Evolutionary conservation across 345 rosid species (phyloP).

Genomic region (Cardamine chenopodiifolia): DNA sequence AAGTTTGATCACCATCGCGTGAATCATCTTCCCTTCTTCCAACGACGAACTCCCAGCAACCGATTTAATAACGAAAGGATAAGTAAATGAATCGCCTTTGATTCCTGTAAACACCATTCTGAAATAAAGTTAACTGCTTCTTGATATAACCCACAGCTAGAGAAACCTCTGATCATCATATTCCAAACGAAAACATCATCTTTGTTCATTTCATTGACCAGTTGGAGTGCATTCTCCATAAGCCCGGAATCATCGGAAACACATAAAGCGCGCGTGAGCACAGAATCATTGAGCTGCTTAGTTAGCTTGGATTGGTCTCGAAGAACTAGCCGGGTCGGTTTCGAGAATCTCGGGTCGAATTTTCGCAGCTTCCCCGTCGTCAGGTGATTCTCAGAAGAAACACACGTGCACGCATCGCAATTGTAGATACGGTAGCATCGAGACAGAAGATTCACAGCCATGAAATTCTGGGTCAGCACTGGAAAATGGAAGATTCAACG

Average conservation of each 20-base stretch:
- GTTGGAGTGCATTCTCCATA: slow-evolving; percentile 54
- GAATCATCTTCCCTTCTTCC: slow-evolving; percentile 57
- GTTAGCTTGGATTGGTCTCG: background rate
- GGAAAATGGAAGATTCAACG: background rate
- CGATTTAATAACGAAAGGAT: slow-evolving; percentile 73
- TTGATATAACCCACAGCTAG: slow-evolving; percentile 47
- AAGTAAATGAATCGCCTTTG: slow-evolving; percentile 57
- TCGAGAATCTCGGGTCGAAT: slow-evolving; percentile 33
- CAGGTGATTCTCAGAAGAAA: slow-evolving; percentile 35
- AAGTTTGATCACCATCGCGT: slow-evolving; percentile 55
- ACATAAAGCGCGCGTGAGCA: slow-evolving; percentile 40
- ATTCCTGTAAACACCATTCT: slow-evolving; percentile 58
- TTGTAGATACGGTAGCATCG: slow-evolving; percentile 34
- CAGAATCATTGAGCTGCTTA: slow-evolving; percentile 26
- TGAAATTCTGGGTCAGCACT: background rate
- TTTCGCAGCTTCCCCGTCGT: slow-evolving; percentile 20
- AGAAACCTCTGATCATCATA: slow-evolving; percentile 65
- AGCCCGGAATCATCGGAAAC: slow-evolving; percentile 46
- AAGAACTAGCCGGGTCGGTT: background rate
- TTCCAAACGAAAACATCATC: slow-evolving; percentile 62
- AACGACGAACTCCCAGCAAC: slow-evolving; percentile 49
- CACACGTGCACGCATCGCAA: slow-evolving; percentile 29
- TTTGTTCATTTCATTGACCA: slow-evolving; percentile 71
- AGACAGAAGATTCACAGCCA: slow-evolving; percentile 43
- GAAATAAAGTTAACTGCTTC: slow-evolving; percentile 50